Evolutionary conservation across 208 protist species (phyloP).

Genomic region (Trypanosoma mega): DNA sequence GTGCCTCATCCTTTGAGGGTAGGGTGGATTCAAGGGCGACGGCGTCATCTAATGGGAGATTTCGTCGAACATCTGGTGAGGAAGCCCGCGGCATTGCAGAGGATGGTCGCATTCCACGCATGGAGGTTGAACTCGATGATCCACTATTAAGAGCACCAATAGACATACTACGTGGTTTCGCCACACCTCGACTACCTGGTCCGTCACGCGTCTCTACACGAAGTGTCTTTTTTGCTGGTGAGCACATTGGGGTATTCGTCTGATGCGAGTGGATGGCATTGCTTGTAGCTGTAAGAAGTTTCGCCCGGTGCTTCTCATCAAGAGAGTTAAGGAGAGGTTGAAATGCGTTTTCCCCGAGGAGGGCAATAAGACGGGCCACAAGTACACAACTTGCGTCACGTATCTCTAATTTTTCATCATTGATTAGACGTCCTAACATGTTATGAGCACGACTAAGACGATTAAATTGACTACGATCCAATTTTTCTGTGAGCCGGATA

Average conservation of each 20-base stretch:
- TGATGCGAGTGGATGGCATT: conserved; percentile 5
- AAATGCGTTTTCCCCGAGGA: conserved; percentile 58
- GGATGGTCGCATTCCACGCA: not conserved
- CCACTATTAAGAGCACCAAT: not conserved
- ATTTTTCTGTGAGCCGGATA: conserved; percentile 49
- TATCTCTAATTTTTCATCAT: conserved; percentile 82
- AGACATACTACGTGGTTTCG: conserved; percentile 5
- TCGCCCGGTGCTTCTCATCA: conserved; percentile 76
- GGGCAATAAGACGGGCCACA: conserved; percentile 46
- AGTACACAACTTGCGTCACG: conserved; percentile 66
- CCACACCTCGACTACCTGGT: not conserved
- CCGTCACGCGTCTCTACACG: conserved; percentile 12
- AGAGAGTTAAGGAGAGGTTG: conserved; percentile 44
- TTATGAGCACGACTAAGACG: conserved; percentile 36
- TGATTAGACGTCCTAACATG: conserved; percentile 70
- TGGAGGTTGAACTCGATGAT: not conserved
- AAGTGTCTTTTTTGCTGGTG: conserved; percentile 25
- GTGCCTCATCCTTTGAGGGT: conserved; percentile 58
- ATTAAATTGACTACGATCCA: conserved; percentile 45
- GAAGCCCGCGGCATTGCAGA: conserved; percentile 6
- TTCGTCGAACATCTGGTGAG: not conserved
- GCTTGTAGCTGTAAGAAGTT: conserved; percentile 28
- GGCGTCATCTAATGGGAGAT: conserved; percentile 35
- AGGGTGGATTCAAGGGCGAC: conserved; percentile 75
- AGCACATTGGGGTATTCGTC: conserved; percentile 10